phyloP scores from a whole-genome alignment of 2,329 filamentous ascomycete genomes.

The Corinectria fuckeliana region DNA sequence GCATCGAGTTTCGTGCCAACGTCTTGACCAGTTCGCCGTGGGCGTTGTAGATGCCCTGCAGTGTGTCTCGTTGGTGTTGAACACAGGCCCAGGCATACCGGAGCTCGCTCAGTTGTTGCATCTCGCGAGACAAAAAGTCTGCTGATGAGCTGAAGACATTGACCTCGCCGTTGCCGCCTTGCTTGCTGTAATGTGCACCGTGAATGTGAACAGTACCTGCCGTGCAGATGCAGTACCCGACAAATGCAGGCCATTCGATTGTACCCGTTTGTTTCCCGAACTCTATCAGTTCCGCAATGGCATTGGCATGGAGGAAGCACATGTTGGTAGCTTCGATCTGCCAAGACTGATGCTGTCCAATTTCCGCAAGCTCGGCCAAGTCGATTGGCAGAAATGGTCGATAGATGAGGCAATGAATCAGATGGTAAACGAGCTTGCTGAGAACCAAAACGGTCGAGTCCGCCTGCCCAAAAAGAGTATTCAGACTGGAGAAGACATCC shows the following conservation, averaged over 20 bases:
- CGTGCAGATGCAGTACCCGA: constrained; percentile 85
- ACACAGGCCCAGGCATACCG: constrained; percentile 78
- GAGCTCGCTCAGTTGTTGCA: constrained; percentile 79
- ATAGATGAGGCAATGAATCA: constrained; percentile 87
- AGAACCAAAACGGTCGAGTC: constrained; percentile 81
- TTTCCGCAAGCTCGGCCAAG: constrained; percentile 78
- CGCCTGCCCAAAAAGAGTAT: constrained; percentile 75
- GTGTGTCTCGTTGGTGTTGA: constrained; percentile 79
- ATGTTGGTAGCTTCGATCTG: constrained; percentile 90
- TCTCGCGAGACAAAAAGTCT: constrained; percentile 77
- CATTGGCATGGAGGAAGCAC: constrained; percentile 86
- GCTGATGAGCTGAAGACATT: constrained; percentile 68
- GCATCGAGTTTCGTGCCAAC: constrained; percentile 67
- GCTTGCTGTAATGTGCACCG: constrained; percentile 76
- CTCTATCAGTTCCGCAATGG: constrained; percentile 82
- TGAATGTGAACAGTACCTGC: constrained; percentile 90
- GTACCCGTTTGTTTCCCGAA: constrained; percentile 75
- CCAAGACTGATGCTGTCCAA: constrained; percentile 88
- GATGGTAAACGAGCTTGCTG: constrained; percentile 85
- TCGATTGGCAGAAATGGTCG: constrained; percentile 87
- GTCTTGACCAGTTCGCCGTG: constrained; percentile 82
- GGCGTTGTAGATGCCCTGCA: constrained; percentile 79
- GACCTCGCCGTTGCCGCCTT: constrained; percentile 56
- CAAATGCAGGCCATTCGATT: constrained; percentile 85
- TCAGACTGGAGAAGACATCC: constrained; percentile 78